phyloP scores from a whole-genome alignment of 257 asterid genomes.

The Rehmannia glutinosa region DNA sequence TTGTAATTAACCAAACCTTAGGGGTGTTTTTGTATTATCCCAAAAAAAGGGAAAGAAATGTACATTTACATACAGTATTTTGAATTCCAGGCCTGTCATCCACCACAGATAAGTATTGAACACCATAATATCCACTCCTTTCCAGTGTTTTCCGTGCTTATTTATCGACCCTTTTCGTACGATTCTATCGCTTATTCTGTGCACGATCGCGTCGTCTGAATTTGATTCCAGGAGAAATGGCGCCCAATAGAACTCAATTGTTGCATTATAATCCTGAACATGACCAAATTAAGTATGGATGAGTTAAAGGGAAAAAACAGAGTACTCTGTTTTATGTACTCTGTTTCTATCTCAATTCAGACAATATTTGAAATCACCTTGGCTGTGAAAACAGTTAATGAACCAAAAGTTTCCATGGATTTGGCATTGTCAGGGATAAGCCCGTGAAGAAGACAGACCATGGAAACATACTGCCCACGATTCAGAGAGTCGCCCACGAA shows the following conservation, averaged over 20 bases:
- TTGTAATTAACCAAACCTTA: no score
- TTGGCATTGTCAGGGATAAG: slow-evolving; percentile 57
- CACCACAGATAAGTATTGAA: slow-evolving; percentile 63
- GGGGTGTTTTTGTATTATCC: neutral
- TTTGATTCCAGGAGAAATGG: slow-evolving; percentile 62
- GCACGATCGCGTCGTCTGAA: slow-evolving; percentile 40
- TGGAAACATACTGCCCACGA: slow-evolving; percentile 78
- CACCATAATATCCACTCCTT: slow-evolving; percentile 54
- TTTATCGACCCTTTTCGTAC: slow-evolving; percentile 55
- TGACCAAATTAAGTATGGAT: neutral
- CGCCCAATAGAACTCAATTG: slow-evolving; percentile 61
- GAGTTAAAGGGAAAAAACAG: neutral
- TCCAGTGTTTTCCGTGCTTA: slow-evolving; percentile 58
- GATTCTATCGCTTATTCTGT: slow-evolving; percentile 36
- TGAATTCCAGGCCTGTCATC: slow-evolving; percentile 48
- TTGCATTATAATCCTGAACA: slow-evolving; percentile 50
- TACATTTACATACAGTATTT: slow-evolving; percentile 26
- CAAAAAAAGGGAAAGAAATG: neutral
- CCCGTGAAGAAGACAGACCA: slow-evolving; percentile 75
- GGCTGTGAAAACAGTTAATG: slow-evolving; percentile 66
- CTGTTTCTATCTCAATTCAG: neutral
- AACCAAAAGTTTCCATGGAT: slow-evolving; percentile 57
- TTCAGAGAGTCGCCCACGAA: slow-evolving; percentile 91
- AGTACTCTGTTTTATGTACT: neutral
- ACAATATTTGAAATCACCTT: slow-evolving; percentile 59